Evolutionary conservation across 768 basidiomycete species (phyloP).

Genomic region (Mycena floridula): DNA sequence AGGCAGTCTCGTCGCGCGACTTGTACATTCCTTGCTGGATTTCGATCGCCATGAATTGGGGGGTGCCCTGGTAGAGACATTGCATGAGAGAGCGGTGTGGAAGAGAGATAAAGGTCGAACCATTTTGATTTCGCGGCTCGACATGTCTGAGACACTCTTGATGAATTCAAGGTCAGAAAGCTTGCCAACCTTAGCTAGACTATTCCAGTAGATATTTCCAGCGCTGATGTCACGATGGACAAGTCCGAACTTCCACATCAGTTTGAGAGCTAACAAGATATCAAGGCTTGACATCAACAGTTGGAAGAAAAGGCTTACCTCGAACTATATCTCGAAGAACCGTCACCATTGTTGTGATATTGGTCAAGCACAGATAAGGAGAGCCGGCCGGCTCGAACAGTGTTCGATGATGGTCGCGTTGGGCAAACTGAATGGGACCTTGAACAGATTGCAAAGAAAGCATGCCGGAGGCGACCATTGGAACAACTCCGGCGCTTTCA

Average conservation of each 20-base stretch:
- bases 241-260: conserved; percentile 1
- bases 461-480: too few species aligned
- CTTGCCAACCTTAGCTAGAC: conserved; percentile 1
- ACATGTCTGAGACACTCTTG: not conserved
- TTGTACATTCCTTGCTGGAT: not conserved
- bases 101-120: not conserved
- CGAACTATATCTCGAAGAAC: not conserved
- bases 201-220: conserved; percentile 7
- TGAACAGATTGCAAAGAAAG: too few species aligned
- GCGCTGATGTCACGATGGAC: conserved; percentile 14
- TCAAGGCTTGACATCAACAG: not conserved
- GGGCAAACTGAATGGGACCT: too few species aligned
- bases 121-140: conserved; percentile 1
- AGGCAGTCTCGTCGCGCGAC: not conserved
- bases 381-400: not conserved
- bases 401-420: not conserved
- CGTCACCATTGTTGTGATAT: not conserved
- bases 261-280: conserved; percentile 5
- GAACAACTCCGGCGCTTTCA: too few species aligned
- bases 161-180: conserved; percentile 10
- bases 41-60: conserved; percentile 10
- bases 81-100: not conserved
- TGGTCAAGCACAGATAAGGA: not conserved
- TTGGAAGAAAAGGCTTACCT: conserved; percentile 1
- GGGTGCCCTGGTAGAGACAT: conserved; percentile 5